Base-by-base conservation (phyloP, 148 eudicot species). In the Vaccinium vitisidaea region DNA sequence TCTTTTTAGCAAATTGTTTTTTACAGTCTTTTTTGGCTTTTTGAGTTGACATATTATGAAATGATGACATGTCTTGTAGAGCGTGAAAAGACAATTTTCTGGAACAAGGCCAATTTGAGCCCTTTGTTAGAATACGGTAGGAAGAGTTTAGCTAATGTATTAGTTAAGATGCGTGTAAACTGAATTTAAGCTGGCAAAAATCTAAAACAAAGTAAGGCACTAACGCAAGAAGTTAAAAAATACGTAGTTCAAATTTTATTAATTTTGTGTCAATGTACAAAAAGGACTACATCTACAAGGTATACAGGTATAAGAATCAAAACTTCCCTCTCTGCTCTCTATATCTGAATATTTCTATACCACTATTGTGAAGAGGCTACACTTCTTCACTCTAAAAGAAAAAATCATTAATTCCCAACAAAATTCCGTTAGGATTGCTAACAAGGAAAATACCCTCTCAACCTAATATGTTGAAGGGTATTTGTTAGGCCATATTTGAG, bases 381-480 rank as follows among this genome's bases (percentile, higher is more conserved):
- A 27, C 74, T 27, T 13, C 36, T 27, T 69, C 74, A 69, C 74
- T 69, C 74, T 12, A 27, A 69, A 2, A 13, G 27, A 43, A 69
- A 27, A 36, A 69, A 1, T 4, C 7, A 69, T 0, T 27, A 69
- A 27, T 69, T 69, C 36, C 74, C 36, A 69, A 69, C 6, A 69
- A 69, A 69, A 69, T 4, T 69, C 74, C 36, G 36, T 2, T 32
- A 1, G 36, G 36, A 32, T 32, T 32, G 36, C 43, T 69, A 90
- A 76, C 80, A 90, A 39, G 99, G 99, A 84, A 92, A 97, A 82
- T 87, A 86, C 77, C 95, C 98, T 0, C 98, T 97, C 75, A 93
- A 87, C 86, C 87, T 87, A 80, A 97, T 94, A 88, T 97, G 99
- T 71, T 95, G 93, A 65, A 97, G 98, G 55, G 99, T 97, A 81